These are phyloP conservation scores for Exophiala alcalophila DNA, from an alignment of 2,329 filamentous ascomycete species.

Conservation along the genomic window DNA sequence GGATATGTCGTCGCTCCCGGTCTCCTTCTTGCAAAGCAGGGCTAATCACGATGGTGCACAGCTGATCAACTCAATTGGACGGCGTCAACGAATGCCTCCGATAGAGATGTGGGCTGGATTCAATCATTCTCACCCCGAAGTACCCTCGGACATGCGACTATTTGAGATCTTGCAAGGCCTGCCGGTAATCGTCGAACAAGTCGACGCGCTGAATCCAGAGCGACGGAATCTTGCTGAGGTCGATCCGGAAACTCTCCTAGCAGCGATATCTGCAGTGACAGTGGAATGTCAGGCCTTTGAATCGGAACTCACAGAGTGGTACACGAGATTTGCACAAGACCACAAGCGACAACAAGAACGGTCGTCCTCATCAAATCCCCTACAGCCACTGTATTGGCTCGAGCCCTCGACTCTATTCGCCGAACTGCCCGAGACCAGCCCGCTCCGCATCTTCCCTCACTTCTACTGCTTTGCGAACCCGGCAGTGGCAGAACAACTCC, in stretches of 20 bases:
- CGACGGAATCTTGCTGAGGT: not conserved
- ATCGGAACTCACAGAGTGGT: constrained; percentile 1
- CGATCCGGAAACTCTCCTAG: not conserved
- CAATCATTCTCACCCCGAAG: not conserved
- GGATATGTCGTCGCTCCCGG: not conserved
- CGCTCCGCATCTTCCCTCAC: constrained; percentile 4
- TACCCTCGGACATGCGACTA: constrained; percentile 8
- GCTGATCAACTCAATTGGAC: constrained; percentile 8
- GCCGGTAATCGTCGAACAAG: constrained; percentile 12
- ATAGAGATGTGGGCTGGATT: not conserved
- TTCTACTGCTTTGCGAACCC: constrained; percentile 13
- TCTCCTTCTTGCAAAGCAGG: not conserved
- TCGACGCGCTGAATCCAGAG: constrained; percentile 6
- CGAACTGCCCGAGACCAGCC: constrained; percentile 2
- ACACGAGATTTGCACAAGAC: not conserved
- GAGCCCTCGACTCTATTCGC: constrained; percentile 4
- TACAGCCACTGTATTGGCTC: constrained; percentile 9
- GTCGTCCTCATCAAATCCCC: too few relatives aligned
- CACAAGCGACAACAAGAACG: not conserved
- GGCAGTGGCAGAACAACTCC: constrained; percentile 13
- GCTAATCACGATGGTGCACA: constrained; percentile 9
- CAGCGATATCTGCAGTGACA: not conserved
- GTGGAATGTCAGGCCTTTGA: constrained; percentile 3
- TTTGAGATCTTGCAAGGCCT: constrained; percentile 11
- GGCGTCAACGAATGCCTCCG: constrained; percentile 2